Conservation (phyloP, 2,329 filamentous ascomycete genomes). For the Stemphylium vesicarium region DNA sequence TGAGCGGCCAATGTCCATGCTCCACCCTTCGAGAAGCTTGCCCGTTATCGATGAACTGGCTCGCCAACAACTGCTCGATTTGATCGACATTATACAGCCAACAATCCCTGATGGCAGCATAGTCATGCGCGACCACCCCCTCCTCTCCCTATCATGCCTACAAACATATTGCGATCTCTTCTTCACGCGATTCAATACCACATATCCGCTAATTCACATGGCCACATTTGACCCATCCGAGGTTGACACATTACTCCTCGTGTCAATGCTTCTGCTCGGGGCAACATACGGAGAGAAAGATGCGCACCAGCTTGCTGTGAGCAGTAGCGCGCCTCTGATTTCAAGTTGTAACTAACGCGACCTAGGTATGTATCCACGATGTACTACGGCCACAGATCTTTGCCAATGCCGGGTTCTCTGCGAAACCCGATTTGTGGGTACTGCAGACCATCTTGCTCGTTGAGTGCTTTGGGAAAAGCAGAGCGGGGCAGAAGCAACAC, state of each 20-base stretch:
- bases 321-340: constrained; percentile 18
- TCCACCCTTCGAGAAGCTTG: constrained; percentile 39
- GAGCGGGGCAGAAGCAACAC: constrained; percentile 67
- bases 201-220: constrained; percentile 66
- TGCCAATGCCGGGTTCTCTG: constrained; percentile 62
- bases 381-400: constrained; percentile 66
- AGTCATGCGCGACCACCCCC: constrained; percentile 57
- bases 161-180: constrained; percentile 66
- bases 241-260: constrained; percentile 60
- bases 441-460: constrained; percentile 67
- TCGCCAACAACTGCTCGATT: constrained; percentile 54
- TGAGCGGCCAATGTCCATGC: constrained; percentile 44
- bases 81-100: constrained; percentile 59
- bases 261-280: constrained; percentile 64
- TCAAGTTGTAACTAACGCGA: constrained; percentile 2
- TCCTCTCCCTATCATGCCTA: constrained; percentile 59
- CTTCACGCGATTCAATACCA: constrained; percentile 66
- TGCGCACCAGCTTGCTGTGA: constrained; percentile 63
- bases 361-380: constrained; percentile 64
- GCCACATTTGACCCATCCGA: constrained; percentile 61
- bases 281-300: constrained; percentile 67
- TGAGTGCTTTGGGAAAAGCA: constrained; percentile 69
- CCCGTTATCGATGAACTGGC: constrained; percentile 52
- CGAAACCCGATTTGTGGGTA: constrained; percentile 66
- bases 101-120: constrained; percentile 56